phyloP scores from a whole-genome alignment of 2,329 filamentous ascomycete species.

The Fusarium verrucosum region DNA sequence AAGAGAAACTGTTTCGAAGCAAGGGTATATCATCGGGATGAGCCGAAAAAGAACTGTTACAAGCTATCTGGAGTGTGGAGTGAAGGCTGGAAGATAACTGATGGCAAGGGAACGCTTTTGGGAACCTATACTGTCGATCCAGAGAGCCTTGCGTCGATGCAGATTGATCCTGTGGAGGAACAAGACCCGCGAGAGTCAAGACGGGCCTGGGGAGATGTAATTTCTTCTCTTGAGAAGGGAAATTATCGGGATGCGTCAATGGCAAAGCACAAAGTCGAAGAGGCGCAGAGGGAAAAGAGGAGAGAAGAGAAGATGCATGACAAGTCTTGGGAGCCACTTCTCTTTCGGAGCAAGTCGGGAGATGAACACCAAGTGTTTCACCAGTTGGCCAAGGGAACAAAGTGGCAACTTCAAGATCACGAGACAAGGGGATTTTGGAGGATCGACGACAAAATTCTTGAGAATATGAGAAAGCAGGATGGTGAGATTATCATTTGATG shows the following conservation, averaged over 20 bases:
- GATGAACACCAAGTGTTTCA: slow-evolving; percentile 21
- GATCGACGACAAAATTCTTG: slow-evolving; percentile 12
- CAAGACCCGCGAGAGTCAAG: slow-evolving; percentile 85
- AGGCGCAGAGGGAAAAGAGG: slow-evolving; percentile 80
- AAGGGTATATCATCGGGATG: slow-evolving; percentile 52
- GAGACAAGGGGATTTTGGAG: slow-evolving; percentile 37
- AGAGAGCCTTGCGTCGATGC: slow-evolving; percentile 39
- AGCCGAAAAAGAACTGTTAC: slow-evolving; percentile 37
- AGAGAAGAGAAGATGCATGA: slow-evolving; percentile 67
- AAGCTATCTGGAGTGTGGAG: slow-evolving; percentile 36
- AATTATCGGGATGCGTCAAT: slow-evolving; percentile 76
- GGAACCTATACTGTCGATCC: slow-evolving; percentile 51
- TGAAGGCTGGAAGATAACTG: slow-evolving; percentile 35
- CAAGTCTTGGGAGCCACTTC: slow-evolving; percentile 27
- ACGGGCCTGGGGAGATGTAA: slow-evolving; percentile 81
- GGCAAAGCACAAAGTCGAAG: slow-evolving; percentile 84
- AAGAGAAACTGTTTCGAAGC: slow-evolving; percentile 57
- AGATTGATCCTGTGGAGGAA: slow-evolving; percentile 58
- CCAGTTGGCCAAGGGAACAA: slow-evolving; percentile 9
- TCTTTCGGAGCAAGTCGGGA: slow-evolving; percentile 14
- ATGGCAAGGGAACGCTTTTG: slow-evolving; percentile 48
- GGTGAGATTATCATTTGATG: background rate
- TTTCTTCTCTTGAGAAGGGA: slow-evolving; percentile 73
- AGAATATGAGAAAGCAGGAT: background rate
- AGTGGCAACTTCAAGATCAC: slow-evolving; percentile 16